Base-by-base conservation (phyloP, 768 basidiomycete species). In the Serendipita sp. region DNA sequence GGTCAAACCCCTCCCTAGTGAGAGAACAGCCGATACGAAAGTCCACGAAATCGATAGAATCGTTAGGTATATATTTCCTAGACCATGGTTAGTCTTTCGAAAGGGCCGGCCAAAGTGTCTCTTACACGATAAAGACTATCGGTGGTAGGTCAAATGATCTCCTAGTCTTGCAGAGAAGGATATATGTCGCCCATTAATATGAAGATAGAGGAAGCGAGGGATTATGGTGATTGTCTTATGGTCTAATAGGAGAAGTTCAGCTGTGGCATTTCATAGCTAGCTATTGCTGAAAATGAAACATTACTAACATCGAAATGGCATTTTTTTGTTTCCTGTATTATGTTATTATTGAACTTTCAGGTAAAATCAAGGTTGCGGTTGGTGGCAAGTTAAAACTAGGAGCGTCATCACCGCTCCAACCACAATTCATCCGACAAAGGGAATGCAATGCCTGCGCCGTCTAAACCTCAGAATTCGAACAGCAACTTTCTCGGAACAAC, bases 151-250 rank as follows among this genome's bases (percentile, higher is more conserved):
- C 30, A 66, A 48, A 64, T 66, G 66, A 24, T 63, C 45, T 11
- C 66, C 66, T 13, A 66, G 60, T 11, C 60, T 62, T 24, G 63
- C 45, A 37, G 65, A 58, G 30, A 48, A 66, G 2, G 38, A 32
- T 8, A 66, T 54, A 10, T 53, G 30, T 34, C 63, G 64, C 2
- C 66, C 66, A 45, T 66, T 64, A 46, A 66, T 66, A 38, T 66
- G 64, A 11, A 66, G 63, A 37, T 66, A 66, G 11, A 66, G 35
- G 45, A 48, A 64, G 24, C 64, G 24, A 11, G 66, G 66, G 30
- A 66, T 66, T 15, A 66, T 66, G 4, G 66, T 63, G 38, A 66
- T 45, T n/a, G 64, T 64, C 38, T 66, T 66, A 24, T 66, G 66
- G 30, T 66, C 66, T 66, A 65, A n/a, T 10, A 60, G 10, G 48